Evolutionary conservation across 345 rosid genomes (phyloP), one percentile per base, ranked within the genome.

Genomic region (Eucalyptus paniculata): DNA sequence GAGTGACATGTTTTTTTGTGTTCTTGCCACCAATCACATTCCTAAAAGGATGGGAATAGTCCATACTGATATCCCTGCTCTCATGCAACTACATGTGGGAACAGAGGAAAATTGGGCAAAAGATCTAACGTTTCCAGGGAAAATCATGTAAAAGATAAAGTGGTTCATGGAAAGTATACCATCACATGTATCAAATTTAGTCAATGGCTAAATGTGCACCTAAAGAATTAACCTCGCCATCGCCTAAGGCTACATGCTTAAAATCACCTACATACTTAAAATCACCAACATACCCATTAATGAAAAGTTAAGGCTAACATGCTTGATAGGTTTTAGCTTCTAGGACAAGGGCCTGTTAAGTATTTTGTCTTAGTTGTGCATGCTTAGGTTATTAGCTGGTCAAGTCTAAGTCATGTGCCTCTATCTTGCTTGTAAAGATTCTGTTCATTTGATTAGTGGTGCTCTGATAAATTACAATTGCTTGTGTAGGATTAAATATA

Each of bases 401-500:
- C 82, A 72, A 21, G 16, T 37, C 45, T 40, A 65, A 65, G 77
- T 65, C 77, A 1, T 12, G 47, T 77, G 85, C 45, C 47, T 72
- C 44, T 69, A 40, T 40, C 85, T 77, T 77, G 47, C 30, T 37
- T 37, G 85, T 14, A 11, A 40, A 40, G 85, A 77, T 77, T 72
- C 44, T 34, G 82, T 72, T 72, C 14, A 34, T 72, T 72, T 40
- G 83, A 72, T 77, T 77, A 40, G 85, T 77, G 16, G 30, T 77
- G 47, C 85, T 77, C 47, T 54, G 88, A 37, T 87, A 54, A 45
- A 16, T 87, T 28, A 88, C 81, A 16, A 1, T 4, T 69, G 21
- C 86, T 32, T 47, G 45, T 90, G 28, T 92, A 98, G 99, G 99
- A 96, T 97, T 87, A 98, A 98, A 89, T 98, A 98, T 93, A 96